Base-by-base conservation (phyloP, 1,139 yeast species). In the Casaregolazyma suthepensis region DNA sequence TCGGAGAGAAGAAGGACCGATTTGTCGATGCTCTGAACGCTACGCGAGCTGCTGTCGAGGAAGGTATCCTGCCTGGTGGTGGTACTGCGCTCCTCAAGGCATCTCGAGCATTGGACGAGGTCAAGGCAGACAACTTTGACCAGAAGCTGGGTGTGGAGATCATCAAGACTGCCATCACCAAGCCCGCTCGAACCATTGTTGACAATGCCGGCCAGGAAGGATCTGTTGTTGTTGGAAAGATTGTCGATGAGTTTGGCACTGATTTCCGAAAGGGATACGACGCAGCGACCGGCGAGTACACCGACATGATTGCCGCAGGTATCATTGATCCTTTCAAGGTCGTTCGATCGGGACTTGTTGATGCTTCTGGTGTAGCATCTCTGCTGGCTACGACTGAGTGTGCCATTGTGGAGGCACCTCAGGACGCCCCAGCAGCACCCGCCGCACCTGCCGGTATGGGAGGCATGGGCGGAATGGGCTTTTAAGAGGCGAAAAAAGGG, bases 151-250 rank as follows among this genome's bases (percentile, higher is more conserved):
- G 99, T 76, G 96, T 93, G 65, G 91, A 91, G 66, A 90, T 89
- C 75, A 91, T 93, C 75, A 87, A 83, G 77, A 81, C 93, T 67
- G 99, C 99, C 63, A 93, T 94, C 72, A 82, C 96, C 64, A 89
- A 87, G 77, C 99, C 99, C 63, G 98, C 98, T 54, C 89, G 87
- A 76, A 87, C 91, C 74, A 93, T 93, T 68, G 93, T 93, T 63
- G 98, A 94, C 75, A 93, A 93, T 69, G 97, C 99, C 54, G 99
- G 99, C 71, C 96, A 90, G 71, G 99, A 93, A 79, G 98, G 97
- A 66, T 82, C 98, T 43, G 99, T 94, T 57, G 85, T 93, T 66
- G 97, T 93, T 61, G 99, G 99, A 61, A 93, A 93, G 81, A 81
- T 93, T 63, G 69, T 77, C 57, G 91, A 85, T 61, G 91, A 83